phyloP scores from a whole-genome alignment of 768 basidiomycete genomes.

The Trametes punicea region DNA sequence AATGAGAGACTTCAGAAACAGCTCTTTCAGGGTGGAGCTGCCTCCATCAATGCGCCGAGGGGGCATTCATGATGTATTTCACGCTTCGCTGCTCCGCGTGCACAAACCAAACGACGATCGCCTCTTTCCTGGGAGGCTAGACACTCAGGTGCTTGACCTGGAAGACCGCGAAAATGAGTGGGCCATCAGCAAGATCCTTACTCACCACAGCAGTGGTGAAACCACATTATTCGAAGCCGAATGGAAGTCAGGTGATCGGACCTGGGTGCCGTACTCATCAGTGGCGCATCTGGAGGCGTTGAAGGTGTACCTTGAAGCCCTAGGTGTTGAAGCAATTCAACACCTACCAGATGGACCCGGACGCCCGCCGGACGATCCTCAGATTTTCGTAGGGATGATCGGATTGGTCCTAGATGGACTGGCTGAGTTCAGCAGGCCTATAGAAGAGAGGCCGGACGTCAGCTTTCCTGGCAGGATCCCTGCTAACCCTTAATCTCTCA shows the following conservation, averaged over 20 bases:
- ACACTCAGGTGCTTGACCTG: constrained; percentile 17
- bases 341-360: not conserved
- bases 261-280: constrained; percentile 2
- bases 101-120: constrained; percentile 35
- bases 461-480: too few species aligned
- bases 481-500: too few species aligned
- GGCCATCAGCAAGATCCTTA: constrained; percentile 20
- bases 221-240: not conserved
- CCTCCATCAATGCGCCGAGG: constrained; percentile 32
- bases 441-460: too few species aligned
- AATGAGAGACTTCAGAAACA: constrained; percentile 4
- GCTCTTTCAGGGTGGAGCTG: constrained; percentile 22
- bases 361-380: constrained; percentile 3
- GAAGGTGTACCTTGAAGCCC: constrained; percentile 1
- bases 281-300: not conserved
- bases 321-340: not conserved
- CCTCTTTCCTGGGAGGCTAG: constrained; percentile 23
- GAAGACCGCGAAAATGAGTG: constrained; percentile 23
- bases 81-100: constrained; percentile 29
- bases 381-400: not conserved
- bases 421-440: too few species aligned
- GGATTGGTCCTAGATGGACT: too few species aligned
- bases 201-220: not conserved
- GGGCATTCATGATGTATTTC: constrained; percentile 33
- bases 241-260: constrained; percentile 7